Base-by-base conservation (phyloP, 345 rosid species). In the Aegle marmelos region DNA sequence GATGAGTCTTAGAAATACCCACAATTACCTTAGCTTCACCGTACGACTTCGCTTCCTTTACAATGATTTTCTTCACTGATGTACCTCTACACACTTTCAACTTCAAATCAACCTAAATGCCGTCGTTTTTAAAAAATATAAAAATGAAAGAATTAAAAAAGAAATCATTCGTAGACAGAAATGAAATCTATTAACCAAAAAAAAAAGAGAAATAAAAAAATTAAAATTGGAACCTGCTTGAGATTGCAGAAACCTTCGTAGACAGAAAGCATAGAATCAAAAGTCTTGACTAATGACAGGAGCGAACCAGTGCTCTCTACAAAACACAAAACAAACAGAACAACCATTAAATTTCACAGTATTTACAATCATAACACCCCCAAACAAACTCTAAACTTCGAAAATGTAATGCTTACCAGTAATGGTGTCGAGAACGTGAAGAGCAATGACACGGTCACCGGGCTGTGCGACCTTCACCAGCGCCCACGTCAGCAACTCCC, bases 161-260 rank as follows among this genome's bases (percentile, higher is more conserved):
- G n/a, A n/a, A 6, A 17, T 53, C 21, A 17, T 19, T 53, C 21
- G 17, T 2, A 31, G 24, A 41, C 54, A 34, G 14, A 4, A 16
- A 41, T 22, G 28, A 37, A 63, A 30, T 31, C 31, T 5, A 64
- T 17, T 33, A 31, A 7, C 50, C 14, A 45, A 45, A 14, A 45
- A 13, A 45, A 10, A 9, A 9, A 13, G 50, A 45, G 50, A 45
- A 11, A 45, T 0, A 2, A 16, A 33, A 13, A 45, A 45, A 0
- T 13, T 6, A n/a, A 68, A n/a, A 37, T 39, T 36, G 1, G 57
- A 56, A 85, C 99, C 97, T 92, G 98, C 70, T 95, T 95, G 82
- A 95, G 82, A 84, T 92, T 91, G 93, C 99, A 95, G 94, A 95
- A 93, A 69, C 99, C 97, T 87, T 95, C 97, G 64, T 92, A 92